Conservation (phyloP, 2,329 filamentous ascomycete genomes). For the Conoideocrella luteorostrata region DNA sequence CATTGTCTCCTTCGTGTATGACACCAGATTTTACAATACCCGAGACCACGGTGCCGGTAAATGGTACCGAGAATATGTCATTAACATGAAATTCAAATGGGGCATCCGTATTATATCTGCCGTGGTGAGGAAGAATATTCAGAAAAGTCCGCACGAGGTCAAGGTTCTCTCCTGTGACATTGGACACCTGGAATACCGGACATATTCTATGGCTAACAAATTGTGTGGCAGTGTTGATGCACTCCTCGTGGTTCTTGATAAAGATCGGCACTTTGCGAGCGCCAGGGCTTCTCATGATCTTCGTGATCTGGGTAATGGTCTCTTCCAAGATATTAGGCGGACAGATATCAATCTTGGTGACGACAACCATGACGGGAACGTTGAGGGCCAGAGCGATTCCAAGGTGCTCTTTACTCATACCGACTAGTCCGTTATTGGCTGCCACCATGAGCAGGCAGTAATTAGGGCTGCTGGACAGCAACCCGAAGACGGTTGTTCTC, state of each 20-base stretch:
- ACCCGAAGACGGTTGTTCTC: conserved; percentile 90
- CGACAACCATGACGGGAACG: conserved; percentile 93
- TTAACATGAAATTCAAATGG: conserved; percentile 95
- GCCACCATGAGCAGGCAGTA: conserved; percentile 98
- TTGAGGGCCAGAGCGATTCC: conserved; percentile 92
- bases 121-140: conserved; percentile 91
- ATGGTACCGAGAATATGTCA: conserved; percentile 96
- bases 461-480: conserved; percentile 90
- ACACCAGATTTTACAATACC: conserved; percentile 86
- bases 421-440: conserved; percentile 92
- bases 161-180: conserved; percentile 88
- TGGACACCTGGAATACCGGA: conserved; percentile 95
- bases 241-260: conserved; percentile 85
- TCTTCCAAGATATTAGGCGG: conserved; percentile 91
- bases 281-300: conserved; percentile 89
- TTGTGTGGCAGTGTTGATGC: conserved; percentile 90
- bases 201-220: conserved; percentile 95
- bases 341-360: conserved; percentile 98
- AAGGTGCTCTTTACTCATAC: conserved; percentile 97
- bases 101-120: conserved; percentile 80
- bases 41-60: conserved; percentile 92
- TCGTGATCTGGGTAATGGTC: conserved; percentile 83
- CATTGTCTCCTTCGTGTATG: conserved; percentile 81
- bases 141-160: conserved; percentile 88
- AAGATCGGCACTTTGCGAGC: conserved; percentile 95